A percentile compares a stretch with the other conserved stretches of the same genome.
These are phyloP conservation scores for Iris pallida DNA, from an alignment of 116 monocot genomes.

Conservation along the genomic window DNA sequence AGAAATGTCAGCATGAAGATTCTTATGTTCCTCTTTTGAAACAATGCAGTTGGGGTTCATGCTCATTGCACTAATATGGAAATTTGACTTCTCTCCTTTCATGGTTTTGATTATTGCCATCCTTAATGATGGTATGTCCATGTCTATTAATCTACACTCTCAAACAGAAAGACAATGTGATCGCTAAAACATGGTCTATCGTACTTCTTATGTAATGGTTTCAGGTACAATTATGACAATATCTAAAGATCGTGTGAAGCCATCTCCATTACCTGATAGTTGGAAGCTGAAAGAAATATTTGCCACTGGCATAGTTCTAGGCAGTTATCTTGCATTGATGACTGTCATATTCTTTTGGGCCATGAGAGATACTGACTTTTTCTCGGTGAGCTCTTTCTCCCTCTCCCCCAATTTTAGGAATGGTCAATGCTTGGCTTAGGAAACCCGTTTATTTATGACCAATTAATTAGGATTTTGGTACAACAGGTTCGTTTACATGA, in stretches of 20 bases:
- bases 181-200: too few species aligned
- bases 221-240: slow-evolving; percentile 97
- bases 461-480: too few species aligned
- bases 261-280: slow-evolving; percentile 87
- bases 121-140: slow-evolving; percentile 68
- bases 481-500: too few species aligned
- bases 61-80: slow-evolving; percentile 93
- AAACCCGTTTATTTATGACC: too few species aligned
- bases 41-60: slow-evolving; percentile 66
- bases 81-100: slow-evolving; percentile 92
- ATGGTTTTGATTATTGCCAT: slow-evolving; percentile 96
- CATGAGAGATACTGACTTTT: slow-evolving; percentile 78
- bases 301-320: slow-evolving; percentile 82
- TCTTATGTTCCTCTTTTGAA: slow-evolving; percentile 15
- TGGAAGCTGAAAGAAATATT: slow-evolving; percentile 97
- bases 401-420: too few species aligned
- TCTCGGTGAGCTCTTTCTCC: slow-evolving; percentile 39
- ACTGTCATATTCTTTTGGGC: slow-evolving; percentile 94
- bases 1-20: not conserved
- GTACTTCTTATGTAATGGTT: not conserved
- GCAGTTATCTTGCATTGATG: slow-evolving; percentile 77
- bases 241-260: slow-evolving; percentile 91
- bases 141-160: not conserved
- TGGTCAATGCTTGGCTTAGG: too few species aligned
- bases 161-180: too few species aligned